These are phyloP conservation scores for Blastomyces gilchristii DNA, from an alignment of 2,329 filamentous ascomycete genomes.

Conservation along the genomic window DNA sequence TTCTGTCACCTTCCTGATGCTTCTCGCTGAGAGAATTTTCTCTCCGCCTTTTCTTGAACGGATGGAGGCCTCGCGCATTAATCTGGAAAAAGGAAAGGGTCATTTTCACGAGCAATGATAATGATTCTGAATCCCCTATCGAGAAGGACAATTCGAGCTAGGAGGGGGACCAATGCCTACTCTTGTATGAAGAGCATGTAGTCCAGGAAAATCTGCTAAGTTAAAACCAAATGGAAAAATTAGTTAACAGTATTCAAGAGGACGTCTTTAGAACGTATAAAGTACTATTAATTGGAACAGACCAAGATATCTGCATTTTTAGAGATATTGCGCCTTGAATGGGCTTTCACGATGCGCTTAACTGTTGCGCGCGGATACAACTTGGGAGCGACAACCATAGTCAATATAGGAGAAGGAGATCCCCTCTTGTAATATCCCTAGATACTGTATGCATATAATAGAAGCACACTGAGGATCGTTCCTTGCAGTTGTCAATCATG, in stretches of 20 bases:
- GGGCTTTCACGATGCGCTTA: conserved; percentile 83
- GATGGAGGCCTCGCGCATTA: conserved; percentile 71
- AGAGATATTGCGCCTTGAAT: conserved; percentile 67
- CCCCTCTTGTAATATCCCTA: background rate
- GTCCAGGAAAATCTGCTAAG: conserved; percentile 65
- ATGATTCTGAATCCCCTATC: background rate
- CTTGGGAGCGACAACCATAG: conserved; percentile 58
- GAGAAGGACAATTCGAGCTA: background rate
- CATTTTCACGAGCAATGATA: background rate
- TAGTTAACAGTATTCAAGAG: background rate
- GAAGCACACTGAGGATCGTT: background rate
- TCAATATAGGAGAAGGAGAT: background rate
- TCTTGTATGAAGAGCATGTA: conserved; percentile 71
- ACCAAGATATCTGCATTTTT: conserved; percentile 83
- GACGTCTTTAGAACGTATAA: background rate
- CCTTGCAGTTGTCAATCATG: background rate
- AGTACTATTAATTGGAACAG: conserved; percentile 21
- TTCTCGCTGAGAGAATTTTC: conserved; percentile 61
- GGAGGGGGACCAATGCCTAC: conserved; percentile 29
- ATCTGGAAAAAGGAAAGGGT: conserved; percentile 35
- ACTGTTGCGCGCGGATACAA: conserved; percentile 74
- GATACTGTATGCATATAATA: background rate
- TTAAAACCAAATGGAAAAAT: background rate
- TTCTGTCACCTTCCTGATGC: conserved; percentile 66
- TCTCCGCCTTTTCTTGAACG: conserved; percentile 65